Percentiles rank a stretch among this genome's conserved stretches.
phyloP scores from a whole-genome alignment of 2,329 filamentous ascomycete genomes.

The Penicillium sp. region DNA sequence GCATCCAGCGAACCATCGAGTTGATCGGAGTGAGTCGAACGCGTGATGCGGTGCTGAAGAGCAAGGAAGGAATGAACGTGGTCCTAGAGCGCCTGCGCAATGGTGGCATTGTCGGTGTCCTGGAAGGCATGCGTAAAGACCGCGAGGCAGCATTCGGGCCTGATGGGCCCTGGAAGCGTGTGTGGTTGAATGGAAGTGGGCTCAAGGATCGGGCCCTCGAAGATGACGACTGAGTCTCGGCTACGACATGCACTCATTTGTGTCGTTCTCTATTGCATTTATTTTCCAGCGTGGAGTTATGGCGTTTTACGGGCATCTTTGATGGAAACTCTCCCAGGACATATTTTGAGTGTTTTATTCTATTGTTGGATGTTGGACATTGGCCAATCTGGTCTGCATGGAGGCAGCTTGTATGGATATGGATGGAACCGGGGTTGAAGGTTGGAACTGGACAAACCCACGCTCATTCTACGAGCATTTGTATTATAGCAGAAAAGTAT shows the following conservation, averaged over 20 bases:
- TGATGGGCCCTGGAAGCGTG: conserved; percentile 41
- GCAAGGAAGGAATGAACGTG: conserved; percentile 62
- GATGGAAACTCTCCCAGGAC: conserved; percentile 22
- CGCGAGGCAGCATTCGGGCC: conserved; percentile 42
- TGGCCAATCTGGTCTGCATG: conserved; percentile 8
- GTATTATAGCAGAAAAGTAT: conserved; percentile 1
- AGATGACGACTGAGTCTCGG: conserved; percentile 20
- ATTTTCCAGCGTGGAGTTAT: conserved; percentile 24
- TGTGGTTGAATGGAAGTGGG: conserved; percentile 36
- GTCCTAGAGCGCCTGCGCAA: conserved; percentile 59
- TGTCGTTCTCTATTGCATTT: conserved; percentile 9
- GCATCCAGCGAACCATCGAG: conserved; percentile 60
- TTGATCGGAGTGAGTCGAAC: conserved; percentile 57
- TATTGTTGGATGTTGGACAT: background rate
- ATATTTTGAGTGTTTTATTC: conserved; percentile 7
- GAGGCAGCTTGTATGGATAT: conserved; percentile 16
- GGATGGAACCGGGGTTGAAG: conserved; percentile 1
- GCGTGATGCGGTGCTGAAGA: conserved; percentile 56
- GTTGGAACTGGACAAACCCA: background rate
- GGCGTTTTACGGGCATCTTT: conserved; percentile 11
- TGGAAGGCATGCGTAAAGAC: conserved; percentile 65
- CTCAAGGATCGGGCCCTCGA: conserved; percentile 23
- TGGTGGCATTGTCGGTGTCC: conserved; percentile 63
- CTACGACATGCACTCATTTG: background rate
- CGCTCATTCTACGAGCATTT: background rate